Base-by-base conservation (phyloP, 2,329 filamentous ascomycete genomes). In the Pyricularia sp. region DNA sequence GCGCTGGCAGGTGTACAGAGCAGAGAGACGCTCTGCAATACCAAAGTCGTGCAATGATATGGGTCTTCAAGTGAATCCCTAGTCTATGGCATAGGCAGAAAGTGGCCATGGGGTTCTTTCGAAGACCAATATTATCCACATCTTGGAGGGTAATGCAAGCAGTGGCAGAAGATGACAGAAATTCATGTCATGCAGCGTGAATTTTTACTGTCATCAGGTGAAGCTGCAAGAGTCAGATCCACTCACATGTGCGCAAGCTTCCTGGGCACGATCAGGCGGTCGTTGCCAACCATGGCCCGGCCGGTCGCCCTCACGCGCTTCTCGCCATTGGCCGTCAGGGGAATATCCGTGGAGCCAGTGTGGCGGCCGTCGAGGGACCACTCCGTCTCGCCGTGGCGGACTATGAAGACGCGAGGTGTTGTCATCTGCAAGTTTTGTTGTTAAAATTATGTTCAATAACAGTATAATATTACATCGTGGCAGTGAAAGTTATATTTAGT, bases 321-420 rank as follows among this genome's bases (percentile, higher is more conserved):
- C 82, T 93, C 91, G 68, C 94, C 94, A 76, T 92, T 91, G 67
- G 84, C 81, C 0, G 94, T 97, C 55, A 97, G 83, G 0, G 93
- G 90, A 4, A 98, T 91, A 75, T 98, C 94, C n/a, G 91, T 92
- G 31, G 83, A 85, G 67, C 93, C 91, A 0, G 94, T 98, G 80
- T 97, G 92, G 68, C 88, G 86, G 69, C 93, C 94, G 73, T 90
- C 90, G 65, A 97, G 87, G 5, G 92, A 96, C 94, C 94, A 98
- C 82, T 97, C 93, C 4, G 94, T 98, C 82, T 97, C 93, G 80
- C 94, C 94, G 77, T 97, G 94, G 74, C 94, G 92, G 77, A 93
- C 81, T 73, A 95, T 87, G 82, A 94, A 94, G 77, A 92, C 89
- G 68, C 92, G 86, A 1, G 92, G 92, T 2, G 89, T 88, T 2